A percentile compares a stretch with the other conserved stretches of the same genome.
These are phyloP conservation scores for Tulasnella sp. DNA, from an alignment of 768 basidiomycete genomes.

Conservation along the genomic window DNA sequence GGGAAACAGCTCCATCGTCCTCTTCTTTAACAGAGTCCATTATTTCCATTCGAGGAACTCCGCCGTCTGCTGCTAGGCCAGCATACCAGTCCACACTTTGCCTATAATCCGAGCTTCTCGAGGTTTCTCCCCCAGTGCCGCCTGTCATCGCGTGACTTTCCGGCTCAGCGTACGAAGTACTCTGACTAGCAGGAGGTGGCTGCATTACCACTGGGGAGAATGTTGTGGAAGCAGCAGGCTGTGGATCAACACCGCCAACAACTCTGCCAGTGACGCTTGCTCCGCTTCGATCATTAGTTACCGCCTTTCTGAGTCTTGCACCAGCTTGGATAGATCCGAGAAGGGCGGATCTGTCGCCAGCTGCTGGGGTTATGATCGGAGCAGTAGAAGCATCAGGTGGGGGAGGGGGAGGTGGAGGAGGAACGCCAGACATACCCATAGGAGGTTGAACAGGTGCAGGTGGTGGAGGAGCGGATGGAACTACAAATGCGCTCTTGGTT, in stretches of 20 bases:
- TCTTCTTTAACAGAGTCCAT: slow-evolving; percentile 7
- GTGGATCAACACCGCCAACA: slow-evolving; percentile 58
- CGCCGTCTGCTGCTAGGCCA: slow-evolving; percentile 60
- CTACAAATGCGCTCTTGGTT: background rate
- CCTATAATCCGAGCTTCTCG: slow-evolving; percentile 38
- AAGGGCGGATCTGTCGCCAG: slow-evolving; percentile 42
- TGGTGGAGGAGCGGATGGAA: slow-evolving; percentile 23
- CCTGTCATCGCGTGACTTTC: too few species aligned
- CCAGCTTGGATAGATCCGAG: slow-evolving; percentile 71
- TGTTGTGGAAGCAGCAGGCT: slow-evolving; percentile 26
- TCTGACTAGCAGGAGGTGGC: too few species aligned
- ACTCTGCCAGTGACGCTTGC: slow-evolving; percentile 62
- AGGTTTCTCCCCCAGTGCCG: background rate
- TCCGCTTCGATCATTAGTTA: slow-evolving; percentile 73
- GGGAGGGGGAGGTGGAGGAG: slow-evolving; percentile 25
- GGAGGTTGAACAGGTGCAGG: slow-evolving; percentile 23
- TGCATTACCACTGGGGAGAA: too few species aligned
- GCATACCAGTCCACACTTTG: slow-evolving; percentile 89
- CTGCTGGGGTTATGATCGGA: slow-evolving; percentile 29
- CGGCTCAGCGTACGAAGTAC: too few species aligned
- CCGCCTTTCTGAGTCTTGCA: slow-evolving; percentile 51
- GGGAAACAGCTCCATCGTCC: slow-evolving; percentile 18
- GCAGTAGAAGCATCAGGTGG: slow-evolving; percentile 23
- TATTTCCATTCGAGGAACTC: too few species aligned
- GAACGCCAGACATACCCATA: slow-evolving; percentile 21